Percentiles rank a stretch among this genome's conserved stretches.
These are phyloP conservation scores for Stephanocyclus meneghinianus DNA, from an alignment of 352 stramenopile species.

Conservation along the genomic window DNA sequence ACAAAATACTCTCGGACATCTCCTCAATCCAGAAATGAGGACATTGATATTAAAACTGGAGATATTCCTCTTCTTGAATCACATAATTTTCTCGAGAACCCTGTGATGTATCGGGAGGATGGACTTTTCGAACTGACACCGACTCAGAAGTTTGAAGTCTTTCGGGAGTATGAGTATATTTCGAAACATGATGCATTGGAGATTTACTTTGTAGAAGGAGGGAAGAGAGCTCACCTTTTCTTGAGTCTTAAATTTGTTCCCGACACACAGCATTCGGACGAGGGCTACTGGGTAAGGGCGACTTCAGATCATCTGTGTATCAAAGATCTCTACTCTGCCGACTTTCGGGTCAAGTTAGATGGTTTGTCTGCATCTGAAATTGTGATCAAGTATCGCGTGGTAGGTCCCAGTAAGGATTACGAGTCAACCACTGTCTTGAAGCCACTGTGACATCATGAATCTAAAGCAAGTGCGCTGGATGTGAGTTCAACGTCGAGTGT, in stretches of 20 bases:
- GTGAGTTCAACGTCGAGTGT: background rate
- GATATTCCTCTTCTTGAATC: background rate
- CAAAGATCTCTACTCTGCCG: slow-evolving; percentile 68
- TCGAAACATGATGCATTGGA: slow-evolving; percentile 53
- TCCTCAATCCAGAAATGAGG: background rate
- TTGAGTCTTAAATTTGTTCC: slow-evolving; percentile 66
- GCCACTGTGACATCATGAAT: slow-evolving; percentile 8
- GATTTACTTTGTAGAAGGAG: slow-evolving; percentile 72
- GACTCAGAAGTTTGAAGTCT: slow-evolving; percentile 64
- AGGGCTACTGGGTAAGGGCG: slow-evolving; percentile 55
- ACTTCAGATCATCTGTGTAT: slow-evolving; percentile 71
- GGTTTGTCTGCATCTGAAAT: slow-evolving; percentile 62
- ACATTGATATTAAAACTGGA: slow-evolving; percentile 7
- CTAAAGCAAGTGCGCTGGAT: background rate
- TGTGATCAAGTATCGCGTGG: slow-evolving; percentile 64
- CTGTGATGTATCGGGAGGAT: slow-evolving; percentile 67
- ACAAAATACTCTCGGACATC: slow-evolving; percentile 32
- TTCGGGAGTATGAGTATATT: slow-evolving; percentile 72
- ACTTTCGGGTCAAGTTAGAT: slow-evolving; percentile 63
- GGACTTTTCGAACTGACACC: slow-evolving; percentile 57
- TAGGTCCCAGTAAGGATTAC: slow-evolving; percentile 69
- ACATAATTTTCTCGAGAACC: slow-evolving; percentile 11
- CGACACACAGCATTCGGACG: slow-evolving; percentile 20
- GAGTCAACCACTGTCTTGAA: slow-evolving; percentile 66
- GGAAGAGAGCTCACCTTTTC: slow-evolving; percentile 61